A percentile compares a stretch with the other conserved stretches of the same genome.
Evolutionary conservation across 768 basidiomycete species (phyloP).

Genomic region (Strobilomyces dryophilus): DNA sequence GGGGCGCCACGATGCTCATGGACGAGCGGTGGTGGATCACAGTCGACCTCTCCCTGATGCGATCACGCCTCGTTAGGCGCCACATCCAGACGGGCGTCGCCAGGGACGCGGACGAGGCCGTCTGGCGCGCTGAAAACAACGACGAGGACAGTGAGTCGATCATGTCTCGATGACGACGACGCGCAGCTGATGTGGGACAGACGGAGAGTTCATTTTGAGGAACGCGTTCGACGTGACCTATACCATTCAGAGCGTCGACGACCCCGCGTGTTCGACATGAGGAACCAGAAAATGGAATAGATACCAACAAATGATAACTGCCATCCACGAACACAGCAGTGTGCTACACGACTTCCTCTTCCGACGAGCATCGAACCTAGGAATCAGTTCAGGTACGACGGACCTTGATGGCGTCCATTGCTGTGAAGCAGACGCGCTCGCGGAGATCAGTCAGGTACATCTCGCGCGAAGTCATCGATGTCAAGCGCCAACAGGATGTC

Average conservation of each 20-base stretch:
- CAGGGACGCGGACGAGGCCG: slow-evolving; percentile 56
- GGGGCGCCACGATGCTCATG: slow-evolving; percentile 53
- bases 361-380: too few species aligned
- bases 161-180: background rate
- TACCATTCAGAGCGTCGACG: slow-evolving; percentile 40
- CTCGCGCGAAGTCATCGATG: too few species aligned
- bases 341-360: too few species aligned
- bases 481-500: too few species aligned
- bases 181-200: slow-evolving; percentile 19
- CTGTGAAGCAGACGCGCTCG: too few species aligned
- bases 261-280: slow-evolving; percentile 22
- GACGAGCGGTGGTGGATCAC: slow-evolving; percentile 80
- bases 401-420: too few species aligned
- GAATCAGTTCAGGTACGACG: too few species aligned
- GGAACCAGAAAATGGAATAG: background rate
- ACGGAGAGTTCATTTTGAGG: slow-evolving; percentile 39
- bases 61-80: slow-evolving; percentile 56
- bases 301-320: background rate
- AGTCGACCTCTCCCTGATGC: slow-evolving; percentile 52
- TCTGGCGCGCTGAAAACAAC: slow-evolving; percentile 70
- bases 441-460: too few species aligned
- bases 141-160: slow-evolving; percentile 63
- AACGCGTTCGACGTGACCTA: slow-evolving; percentile 39
- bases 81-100: slow-evolving; percentile 80
- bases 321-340: too few species aligned